Evolutionary conservation across 2,329 filamentous ascomycete genomes (phyloP).

Genomic region (Lachnellula hyalina): DNA sequence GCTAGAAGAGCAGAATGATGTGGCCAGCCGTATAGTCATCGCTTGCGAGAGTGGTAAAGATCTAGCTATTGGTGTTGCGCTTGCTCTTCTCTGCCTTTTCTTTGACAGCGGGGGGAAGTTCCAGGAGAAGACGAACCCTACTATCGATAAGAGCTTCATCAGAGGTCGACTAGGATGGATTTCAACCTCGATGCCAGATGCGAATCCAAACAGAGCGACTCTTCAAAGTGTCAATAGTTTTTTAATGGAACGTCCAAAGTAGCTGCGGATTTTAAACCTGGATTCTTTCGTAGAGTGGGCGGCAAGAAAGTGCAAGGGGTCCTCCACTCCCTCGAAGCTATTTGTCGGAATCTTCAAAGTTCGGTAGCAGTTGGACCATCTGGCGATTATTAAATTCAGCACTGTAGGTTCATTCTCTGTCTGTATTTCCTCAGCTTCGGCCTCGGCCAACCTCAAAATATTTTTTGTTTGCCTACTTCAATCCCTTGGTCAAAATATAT

Average conservation of each 20-base stretch:
- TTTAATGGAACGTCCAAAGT: slow-evolving; percentile 52
- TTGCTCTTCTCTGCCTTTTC: slow-evolving; percentile 71
- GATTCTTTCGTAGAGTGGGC: not conserved
- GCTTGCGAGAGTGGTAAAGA: slow-evolving; percentile 76
- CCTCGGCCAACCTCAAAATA: too few species aligned
- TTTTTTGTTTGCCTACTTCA: too few species aligned
- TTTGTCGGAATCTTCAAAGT: too few species aligned
- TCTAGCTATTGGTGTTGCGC: slow-evolving; percentile 68
- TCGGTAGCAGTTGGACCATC: too few species aligned
- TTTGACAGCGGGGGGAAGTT: slow-evolving; percentile 58
- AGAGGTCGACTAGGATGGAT: slow-evolving; percentile 76
- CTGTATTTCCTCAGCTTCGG: too few species aligned
- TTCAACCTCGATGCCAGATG: slow-evolving; percentile 69
- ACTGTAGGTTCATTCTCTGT: too few species aligned
- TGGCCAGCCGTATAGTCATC: slow-evolving; percentile 44
- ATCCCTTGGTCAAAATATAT: too few species aligned
- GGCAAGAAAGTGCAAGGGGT: not conserved
- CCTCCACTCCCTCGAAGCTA: too few species aligned
- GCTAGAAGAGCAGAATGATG: not conserved
- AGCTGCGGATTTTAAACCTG: not conserved
- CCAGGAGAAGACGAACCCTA: slow-evolving; percentile 1
- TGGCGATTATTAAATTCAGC: too few species aligned
- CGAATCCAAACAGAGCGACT: slow-evolving; percentile 78
- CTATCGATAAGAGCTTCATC: slow-evolving; percentile 69
- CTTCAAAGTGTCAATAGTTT: slow-evolving; percentile 90